phyloP scores from a whole-genome alignment of 2,329 filamentous ascomycete genomes.

The Ceratocystis ficicola region DNA sequence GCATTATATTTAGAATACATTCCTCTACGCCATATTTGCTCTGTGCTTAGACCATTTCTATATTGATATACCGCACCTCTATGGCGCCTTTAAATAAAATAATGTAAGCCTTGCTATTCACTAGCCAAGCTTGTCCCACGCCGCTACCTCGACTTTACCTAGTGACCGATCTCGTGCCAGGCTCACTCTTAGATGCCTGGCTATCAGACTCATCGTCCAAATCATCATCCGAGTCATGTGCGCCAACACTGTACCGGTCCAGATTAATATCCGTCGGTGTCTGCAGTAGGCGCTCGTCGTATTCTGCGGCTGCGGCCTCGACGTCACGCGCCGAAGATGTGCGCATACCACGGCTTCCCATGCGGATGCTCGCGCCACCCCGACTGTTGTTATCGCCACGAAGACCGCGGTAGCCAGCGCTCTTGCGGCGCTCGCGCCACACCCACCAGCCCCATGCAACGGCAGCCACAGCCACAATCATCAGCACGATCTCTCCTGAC shows the following conservation, averaged over 20 bases:
- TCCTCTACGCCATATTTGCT: conserved; percentile 2
- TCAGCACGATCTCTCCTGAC: conserved; percentile 73
- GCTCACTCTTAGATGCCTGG: conserved; percentile 23
- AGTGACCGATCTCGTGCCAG: not conserved
- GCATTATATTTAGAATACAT: conserved; percentile 11
- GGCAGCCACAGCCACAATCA: conserved; percentile 66
- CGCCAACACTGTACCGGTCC: conserved; percentile 45
- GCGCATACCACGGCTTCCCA: conserved; percentile 25
- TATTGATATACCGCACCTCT: not conserved
- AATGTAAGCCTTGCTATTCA: not conserved
- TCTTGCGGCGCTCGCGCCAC: conserved; percentile 49
- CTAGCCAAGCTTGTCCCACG: not conserved
- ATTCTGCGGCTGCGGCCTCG: conserved; percentile 50
- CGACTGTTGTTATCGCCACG: conserved; percentile 28
- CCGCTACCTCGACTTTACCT: not conserved
- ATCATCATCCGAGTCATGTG: conserved; percentile 42
- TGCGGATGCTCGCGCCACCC: conserved; percentile 26
- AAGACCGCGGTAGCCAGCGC: conserved; percentile 43
- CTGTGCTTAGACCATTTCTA: not conserved
- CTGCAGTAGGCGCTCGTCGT: conserved; percentile 47
- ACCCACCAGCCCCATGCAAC: conserved; percentile 61
- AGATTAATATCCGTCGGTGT: conserved; percentile 35
- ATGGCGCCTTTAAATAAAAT: not conserved
- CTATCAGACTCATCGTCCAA: conserved; percentile 25
- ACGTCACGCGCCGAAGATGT: conserved; percentile 35